phyloP scores from a whole-genome alignment of 768 basidiomycete genomes.

The Podaxis sp. region DNA sequence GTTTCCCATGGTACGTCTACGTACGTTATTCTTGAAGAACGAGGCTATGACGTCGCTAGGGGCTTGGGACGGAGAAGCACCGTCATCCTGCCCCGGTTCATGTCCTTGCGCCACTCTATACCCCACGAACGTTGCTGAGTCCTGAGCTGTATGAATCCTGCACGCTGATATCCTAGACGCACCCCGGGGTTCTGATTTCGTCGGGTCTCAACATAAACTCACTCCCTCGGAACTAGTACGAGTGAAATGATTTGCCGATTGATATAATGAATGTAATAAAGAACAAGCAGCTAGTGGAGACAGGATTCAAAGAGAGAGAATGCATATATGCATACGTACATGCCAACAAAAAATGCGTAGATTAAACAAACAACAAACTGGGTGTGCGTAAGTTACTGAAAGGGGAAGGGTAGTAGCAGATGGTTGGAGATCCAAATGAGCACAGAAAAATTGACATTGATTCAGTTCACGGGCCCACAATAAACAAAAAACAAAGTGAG shows the following conservation, averaged over 20 bases:
- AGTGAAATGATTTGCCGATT: not conserved
- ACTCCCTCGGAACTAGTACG: not conserved
- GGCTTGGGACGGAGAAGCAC: not conserved
- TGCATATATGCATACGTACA: not conserved
- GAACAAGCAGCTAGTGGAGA: not conserved
- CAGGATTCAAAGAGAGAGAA: not conserved
- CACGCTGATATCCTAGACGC: not conserved
- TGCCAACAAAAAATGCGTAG: not conserved
- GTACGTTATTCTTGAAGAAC: not conserved
- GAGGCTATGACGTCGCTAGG: not conserved
- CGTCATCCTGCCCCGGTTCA: not conserved
- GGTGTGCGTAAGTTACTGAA: not conserved
- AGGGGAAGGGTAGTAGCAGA: not conserved
- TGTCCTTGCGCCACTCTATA: too few relatives aligned
- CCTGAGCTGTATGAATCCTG: not conserved
- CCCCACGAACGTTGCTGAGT: too few relatives aligned
- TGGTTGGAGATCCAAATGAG: not conserved
- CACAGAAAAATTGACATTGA: not conserved
- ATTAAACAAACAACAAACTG: not conserved
- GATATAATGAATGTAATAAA: conserved; percentile 2
- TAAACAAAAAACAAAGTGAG: not conserved
- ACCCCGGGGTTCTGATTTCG: not conserved
- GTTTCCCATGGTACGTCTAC: not conserved
- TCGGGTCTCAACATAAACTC: not conserved
- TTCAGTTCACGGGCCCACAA: not conserved